Evolutionary conservation across 2,329 filamentous ascomycete genomes (phyloP).

Genomic region (Colletotrichum trifolii): DNA sequence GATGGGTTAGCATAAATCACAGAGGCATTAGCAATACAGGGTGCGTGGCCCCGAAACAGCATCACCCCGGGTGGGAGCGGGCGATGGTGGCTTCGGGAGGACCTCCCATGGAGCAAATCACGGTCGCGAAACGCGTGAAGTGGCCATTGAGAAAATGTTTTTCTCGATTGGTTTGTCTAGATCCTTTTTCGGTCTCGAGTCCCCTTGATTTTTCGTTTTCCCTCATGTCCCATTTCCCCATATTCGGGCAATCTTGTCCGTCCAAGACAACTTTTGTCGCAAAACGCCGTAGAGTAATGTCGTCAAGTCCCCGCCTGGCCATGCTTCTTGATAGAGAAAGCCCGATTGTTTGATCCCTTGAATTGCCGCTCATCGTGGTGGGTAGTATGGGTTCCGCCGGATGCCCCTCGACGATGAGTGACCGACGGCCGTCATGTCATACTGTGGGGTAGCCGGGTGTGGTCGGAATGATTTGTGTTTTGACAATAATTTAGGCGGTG

Average conservation of each 20-base stretch:
- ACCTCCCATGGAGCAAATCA: conserved; percentile 83
- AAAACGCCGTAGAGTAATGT: conserved; percentile 29
- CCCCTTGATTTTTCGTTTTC: conserved; percentile 36
- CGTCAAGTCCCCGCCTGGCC: conserved; percentile 10
- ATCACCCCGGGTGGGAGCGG: conserved; percentile 19
- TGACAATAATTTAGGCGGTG: conserved; percentile 59
- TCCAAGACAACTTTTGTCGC: background rate
- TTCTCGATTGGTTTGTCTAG: conserved; percentile 47
- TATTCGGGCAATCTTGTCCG: conserved; percentile 20
- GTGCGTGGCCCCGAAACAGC: conserved; percentile 7
- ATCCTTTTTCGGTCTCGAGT: conserved; percentile 41
- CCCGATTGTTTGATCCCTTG: conserved; percentile 6
- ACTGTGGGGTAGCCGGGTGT: background rate
- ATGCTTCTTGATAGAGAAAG: conserved; percentile 1
- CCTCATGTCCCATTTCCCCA: conserved; percentile 37
- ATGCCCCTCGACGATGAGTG: background rate
- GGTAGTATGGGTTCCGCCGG: background rate
- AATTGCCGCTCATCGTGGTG: conserved; percentile 29
- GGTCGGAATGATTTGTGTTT: background rate
- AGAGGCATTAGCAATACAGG: conserved; percentile 12
- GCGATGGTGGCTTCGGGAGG: conserved; percentile 68
- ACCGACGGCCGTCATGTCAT: too few species aligned
- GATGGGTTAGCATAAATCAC: conserved; percentile 26
- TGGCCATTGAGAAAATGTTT: conserved; percentile 74
- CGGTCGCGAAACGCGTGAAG: conserved; percentile 68